These are phyloP conservation scores for Malassezia vespertilionis DNA, from an alignment of 1,284 basidiomycete genomes.

Conservation along the genomic window DNA sequence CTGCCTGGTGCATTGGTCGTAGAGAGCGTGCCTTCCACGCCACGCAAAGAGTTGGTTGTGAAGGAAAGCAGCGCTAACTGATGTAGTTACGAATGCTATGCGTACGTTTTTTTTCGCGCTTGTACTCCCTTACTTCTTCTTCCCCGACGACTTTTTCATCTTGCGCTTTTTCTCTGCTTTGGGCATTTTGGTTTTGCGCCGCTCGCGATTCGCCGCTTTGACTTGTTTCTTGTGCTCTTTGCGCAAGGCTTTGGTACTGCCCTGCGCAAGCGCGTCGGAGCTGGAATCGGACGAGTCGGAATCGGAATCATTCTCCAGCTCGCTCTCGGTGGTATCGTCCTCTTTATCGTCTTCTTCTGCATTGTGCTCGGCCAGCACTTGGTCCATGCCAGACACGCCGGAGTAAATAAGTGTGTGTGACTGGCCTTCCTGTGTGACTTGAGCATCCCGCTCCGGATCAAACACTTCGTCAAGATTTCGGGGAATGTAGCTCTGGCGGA, in stretches of 20 bases:
- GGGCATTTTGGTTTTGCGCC: slow-evolving; percentile 43
- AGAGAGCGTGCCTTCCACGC: slow-evolving; percentile 8
- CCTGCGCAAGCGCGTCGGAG: slow-evolving; percentile 4
- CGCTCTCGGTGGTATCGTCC: not conserved
- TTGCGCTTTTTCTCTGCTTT: slow-evolving; percentile 39
- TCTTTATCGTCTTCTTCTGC: not conserved
- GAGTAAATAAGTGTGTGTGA: slow-evolving; percentile 23
- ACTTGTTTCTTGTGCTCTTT: slow-evolving; percentile 33
- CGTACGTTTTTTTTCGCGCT: too few relatives aligned
- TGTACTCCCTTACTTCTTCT: slow-evolving; percentile 19
- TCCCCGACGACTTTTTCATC: slow-evolving; percentile 29
- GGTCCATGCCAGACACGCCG: slow-evolving; percentile 20
- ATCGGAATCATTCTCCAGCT: slow-evolving; percentile 3
- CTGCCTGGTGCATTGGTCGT: slow-evolving; percentile 14
- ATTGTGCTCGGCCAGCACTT: not conserved
- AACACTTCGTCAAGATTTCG: slow-evolving; percentile 41
- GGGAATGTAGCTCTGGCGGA: slow-evolving; percentile 39
- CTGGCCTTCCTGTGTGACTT: slow-evolving; percentile 17
- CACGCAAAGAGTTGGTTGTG: not conserved
- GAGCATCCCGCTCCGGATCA: slow-evolving; percentile 41
- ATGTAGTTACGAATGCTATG: not conserved
- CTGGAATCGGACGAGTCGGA: slow-evolving; percentile 10
- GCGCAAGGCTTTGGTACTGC: slow-evolving; percentile 20
- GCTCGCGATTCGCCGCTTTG: slow-evolving; percentile 35
- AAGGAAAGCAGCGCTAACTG: not conserved